Evolutionary conservation across 345 rosid genomes (phyloP), one percentile per base, ranked within the genome.

Genomic region (Melaleuca alternifolia): DNA sequence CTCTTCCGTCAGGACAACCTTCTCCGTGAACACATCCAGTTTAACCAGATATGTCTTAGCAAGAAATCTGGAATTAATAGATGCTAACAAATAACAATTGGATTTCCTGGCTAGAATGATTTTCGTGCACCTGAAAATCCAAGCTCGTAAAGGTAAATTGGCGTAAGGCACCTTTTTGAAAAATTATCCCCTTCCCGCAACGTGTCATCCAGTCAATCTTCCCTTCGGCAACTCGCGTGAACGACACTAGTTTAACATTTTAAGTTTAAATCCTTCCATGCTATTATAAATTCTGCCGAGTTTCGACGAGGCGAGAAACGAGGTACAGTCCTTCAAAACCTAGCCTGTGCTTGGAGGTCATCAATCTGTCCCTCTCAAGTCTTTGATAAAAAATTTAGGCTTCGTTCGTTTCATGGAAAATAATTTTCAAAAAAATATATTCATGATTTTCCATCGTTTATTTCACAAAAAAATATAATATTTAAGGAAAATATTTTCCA

Each of bases 341-440:
- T 2, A 41, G 41, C 41, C 41, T 41, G 4, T 41, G 41, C 41
- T 41, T 41, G 41, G 41, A 41, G 41, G 41, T 41, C 41, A 41
- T 41, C 41, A 41, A 41, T 41, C 41, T 41, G 41, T 41, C 41
- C 41, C 54, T 96, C 94, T 88, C 92, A 41, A 95, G 93, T n/a
- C n/a, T n/a, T n/a, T n/a, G n/a, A n/a, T n/a, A n/a, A n/a, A n/a
- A n/a, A n/a, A n/a, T n/a, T n/a, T n/a, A n/a, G n/a, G n/a, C n/a
- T n/a, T n/a, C n/a, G n/a, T n/a, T n/a, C n/a, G n/a, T n/a, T n/a
- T n/a, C n/a, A n/a, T n/a, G n/a, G n/a, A n/a, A n/a, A n/a, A n/a
- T n/a, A n/a, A n/a, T n/a, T n/a, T n/a, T n/a, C n/a, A n/a, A n/a
- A n/a, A n/a, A n/a, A n/a, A n/a, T n/a, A n/a, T n/a, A n/a, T n/a